These are phyloP conservation scores for Rhizopogon roseolus DNA, from an alignment of 768 basidiomycete genomes.

Conservation along the genomic window DNA sequence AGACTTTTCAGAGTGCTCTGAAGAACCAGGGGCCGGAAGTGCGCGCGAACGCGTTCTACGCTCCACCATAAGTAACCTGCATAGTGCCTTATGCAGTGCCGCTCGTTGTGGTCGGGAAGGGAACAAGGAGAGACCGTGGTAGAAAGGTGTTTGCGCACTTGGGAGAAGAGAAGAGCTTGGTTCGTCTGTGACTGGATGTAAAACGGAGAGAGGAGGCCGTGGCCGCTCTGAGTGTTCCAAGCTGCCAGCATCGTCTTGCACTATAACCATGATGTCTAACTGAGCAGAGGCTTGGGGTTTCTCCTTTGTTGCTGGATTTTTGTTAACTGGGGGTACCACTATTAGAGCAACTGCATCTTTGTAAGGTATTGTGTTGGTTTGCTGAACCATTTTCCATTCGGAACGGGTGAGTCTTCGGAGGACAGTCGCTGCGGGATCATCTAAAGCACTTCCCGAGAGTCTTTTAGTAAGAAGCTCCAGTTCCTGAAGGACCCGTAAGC, in stretches of 20 bases:
- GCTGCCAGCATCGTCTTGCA: neutral
- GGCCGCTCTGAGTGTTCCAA: neutral
- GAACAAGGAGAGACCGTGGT: slow-evolving; percentile 63
- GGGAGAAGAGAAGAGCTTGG: slow-evolving; percentile 23
- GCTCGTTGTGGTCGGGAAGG: slow-evolving; percentile 59
- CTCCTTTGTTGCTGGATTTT: slow-evolving; percentile 39
- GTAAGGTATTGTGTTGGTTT: slow-evolving; percentile 43
- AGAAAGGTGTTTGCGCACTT: slow-evolving; percentile 48
- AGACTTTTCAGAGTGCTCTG: neutral
- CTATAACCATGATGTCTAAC: neutral
- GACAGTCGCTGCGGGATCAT: slow-evolving; percentile 30
- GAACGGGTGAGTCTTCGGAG: slow-evolving; percentile 60
- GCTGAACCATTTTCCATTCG: slow-evolving; percentile 50
- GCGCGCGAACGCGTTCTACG: slow-evolving; percentile 21
- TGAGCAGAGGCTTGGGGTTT: slow-evolving; percentile 35
- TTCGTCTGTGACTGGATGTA: slow-evolving; percentile 9
- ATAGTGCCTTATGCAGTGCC: slow-evolving; percentile 45
- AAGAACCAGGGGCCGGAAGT: neutral
- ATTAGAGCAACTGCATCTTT: slow-evolving; percentile 61
- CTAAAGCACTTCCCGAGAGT: slow-evolving; percentile 25
- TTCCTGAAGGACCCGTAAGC: slow-evolving; percentile 73
- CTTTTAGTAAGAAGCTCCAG: slow-evolving; percentile 51
- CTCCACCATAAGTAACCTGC: slow-evolving; percentile 46
- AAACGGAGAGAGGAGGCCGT: slow-evolving; percentile 24
- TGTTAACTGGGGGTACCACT: slow-evolving; percentile 63